These are phyloP conservation scores for Hypoxylon fuscum DNA, from an alignment of 495 filamentous ascomycete species.

Conservation along the genomic window DNA sequence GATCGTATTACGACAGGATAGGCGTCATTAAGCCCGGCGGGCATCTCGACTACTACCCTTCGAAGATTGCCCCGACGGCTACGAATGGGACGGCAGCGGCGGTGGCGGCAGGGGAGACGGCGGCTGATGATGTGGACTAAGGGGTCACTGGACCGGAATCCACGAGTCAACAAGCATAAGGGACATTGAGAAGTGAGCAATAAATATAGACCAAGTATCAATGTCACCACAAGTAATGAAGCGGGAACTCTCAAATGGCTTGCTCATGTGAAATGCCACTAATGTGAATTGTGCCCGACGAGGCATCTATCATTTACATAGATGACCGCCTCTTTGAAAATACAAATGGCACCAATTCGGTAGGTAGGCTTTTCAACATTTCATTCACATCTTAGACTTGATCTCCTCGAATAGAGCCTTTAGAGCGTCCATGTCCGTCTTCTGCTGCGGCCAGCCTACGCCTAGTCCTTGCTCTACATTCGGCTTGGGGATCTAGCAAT, in stretches of 20 bases:
- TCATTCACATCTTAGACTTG: conserved; percentile 83
- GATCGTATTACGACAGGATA: conserved; percentile 77
- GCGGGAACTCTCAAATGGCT: background rate
- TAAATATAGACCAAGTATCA: conserved; percentile 28
- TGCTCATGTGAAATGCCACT: background rate
- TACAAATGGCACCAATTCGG: no score
- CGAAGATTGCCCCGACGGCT: conserved; percentile 40
- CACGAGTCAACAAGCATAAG: background rate
- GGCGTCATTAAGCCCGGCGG: conserved; percentile 74
- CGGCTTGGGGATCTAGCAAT: conserved; percentile 88
- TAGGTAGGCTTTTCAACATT: background rate
- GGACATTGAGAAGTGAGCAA: conserved; percentile 1
- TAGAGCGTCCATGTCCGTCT: conserved; percentile 81
- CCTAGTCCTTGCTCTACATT: conserved; percentile 82
- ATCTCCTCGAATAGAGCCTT: conserved; percentile 83
- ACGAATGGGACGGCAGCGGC: conserved; percentile 38
- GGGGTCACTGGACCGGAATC: background rate
- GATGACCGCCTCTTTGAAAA: no score
- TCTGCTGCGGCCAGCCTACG: conserved; percentile 81
- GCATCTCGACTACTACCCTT: conserved; percentile 72
- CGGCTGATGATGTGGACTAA: conserved; percentile 65
- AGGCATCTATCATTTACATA: no score
- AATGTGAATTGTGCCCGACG: no score
- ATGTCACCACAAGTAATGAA: conserved; percentile 20
- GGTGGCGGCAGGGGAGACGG: conserved; percentile 51